These are phyloP conservation scores for Verticillium nonalfalfae DNA, from an alignment of 2,329 filamentous ascomycete genomes.

Conservation along the genomic window DNA sequence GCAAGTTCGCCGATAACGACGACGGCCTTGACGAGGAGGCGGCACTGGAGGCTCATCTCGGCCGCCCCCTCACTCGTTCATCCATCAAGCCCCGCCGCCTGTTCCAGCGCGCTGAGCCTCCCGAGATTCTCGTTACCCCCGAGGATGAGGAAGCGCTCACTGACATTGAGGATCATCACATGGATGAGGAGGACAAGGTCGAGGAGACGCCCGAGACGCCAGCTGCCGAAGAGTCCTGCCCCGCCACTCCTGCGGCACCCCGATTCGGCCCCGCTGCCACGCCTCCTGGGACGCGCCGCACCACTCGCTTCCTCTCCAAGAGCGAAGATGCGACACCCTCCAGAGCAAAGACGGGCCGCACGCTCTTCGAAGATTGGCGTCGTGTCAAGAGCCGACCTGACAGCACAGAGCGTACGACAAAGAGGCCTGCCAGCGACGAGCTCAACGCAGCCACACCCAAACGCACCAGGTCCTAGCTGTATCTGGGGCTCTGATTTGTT, in stretches of 20 bases:
- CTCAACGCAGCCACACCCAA: slow-evolving; percentile 23
- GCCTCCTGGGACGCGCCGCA: slow-evolving; percentile 55
- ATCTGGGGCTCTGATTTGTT: slow-evolving; percentile 1
- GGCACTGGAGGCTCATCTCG: slow-evolving; percentile 24
- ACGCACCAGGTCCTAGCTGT: slow-evolving; percentile 21
- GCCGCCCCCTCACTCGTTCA: slow-evolving; percentile 55
- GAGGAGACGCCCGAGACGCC: slow-evolving; percentile 24
- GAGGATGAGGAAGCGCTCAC: slow-evolving; percentile 56
- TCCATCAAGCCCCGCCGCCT: slow-evolving; percentile 66
- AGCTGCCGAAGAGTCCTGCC: slow-evolving; percentile 6
- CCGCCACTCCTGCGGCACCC: slow-evolving; percentile 46
- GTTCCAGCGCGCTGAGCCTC: slow-evolving; percentile 34
- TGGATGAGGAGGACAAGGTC: slow-evolving; percentile 27
- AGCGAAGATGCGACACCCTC: slow-evolving; percentile 32
- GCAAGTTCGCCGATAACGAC: slow-evolving; percentile 51
- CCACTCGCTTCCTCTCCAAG: slow-evolving; percentile 51
- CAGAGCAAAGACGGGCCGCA: slow-evolving; percentile 33
- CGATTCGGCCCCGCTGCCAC: slow-evolving; percentile 49
- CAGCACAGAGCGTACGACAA: neutral
- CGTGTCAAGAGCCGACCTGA: slow-evolving; percentile 49
- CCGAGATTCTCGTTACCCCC: slow-evolving; percentile 16
- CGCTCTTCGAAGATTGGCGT: slow-evolving; percentile 63
- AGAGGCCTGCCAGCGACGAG: slow-evolving; percentile 5
- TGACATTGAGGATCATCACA: slow-evolving; percentile 47
- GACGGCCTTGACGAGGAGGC: slow-evolving; percentile 26